Conservation (phyloP, 2,329 filamentous ascomycete species). For the Exophiala dermatitidis region DNA sequence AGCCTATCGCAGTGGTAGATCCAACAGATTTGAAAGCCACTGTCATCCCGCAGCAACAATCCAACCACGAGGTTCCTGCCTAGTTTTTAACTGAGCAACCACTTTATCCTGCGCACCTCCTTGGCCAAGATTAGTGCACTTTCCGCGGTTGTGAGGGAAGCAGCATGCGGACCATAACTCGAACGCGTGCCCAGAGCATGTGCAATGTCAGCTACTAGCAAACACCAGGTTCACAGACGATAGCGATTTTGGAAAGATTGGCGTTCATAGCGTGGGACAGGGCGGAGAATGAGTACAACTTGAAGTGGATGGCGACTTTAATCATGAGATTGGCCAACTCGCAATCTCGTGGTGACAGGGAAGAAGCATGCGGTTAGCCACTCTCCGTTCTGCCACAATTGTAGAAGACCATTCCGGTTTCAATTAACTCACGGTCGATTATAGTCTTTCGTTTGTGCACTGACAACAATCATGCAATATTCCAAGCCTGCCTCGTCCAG, state of each 20-base stretch:
- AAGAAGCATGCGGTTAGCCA: background rate
- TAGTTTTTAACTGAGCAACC: too few species aligned
- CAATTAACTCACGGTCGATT: background rate
- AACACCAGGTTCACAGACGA: background rate
- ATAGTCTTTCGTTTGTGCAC: too few species aligned
- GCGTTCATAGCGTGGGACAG: background rate
- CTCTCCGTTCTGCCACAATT: background rate
- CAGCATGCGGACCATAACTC: too few species aligned
- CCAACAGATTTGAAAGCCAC: too few species aligned
- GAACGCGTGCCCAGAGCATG: background rate
- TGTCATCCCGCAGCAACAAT: too few species aligned
- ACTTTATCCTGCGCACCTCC: too few species aligned
- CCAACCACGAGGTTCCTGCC: too few species aligned
- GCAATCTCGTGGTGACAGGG: constrained; percentile 9
- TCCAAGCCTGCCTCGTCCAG: too few species aligned
- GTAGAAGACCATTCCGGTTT: background rate
- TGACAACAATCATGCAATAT: too few species aligned
- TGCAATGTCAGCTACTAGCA: background rate
- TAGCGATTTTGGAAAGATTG: constrained; percentile 2
- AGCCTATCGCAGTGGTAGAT: too few species aligned
- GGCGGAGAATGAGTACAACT: background rate
- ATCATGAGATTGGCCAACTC: background rate
- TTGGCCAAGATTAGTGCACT: too few species aligned
- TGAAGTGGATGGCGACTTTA: background rate
- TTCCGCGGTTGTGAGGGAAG: too few species aligned